These are phyloP conservation scores for Phialocephala subalpina DNA, from an alignment of 2,329 filamentous ascomycete genomes.

Conservation along the genomic window DNA sequence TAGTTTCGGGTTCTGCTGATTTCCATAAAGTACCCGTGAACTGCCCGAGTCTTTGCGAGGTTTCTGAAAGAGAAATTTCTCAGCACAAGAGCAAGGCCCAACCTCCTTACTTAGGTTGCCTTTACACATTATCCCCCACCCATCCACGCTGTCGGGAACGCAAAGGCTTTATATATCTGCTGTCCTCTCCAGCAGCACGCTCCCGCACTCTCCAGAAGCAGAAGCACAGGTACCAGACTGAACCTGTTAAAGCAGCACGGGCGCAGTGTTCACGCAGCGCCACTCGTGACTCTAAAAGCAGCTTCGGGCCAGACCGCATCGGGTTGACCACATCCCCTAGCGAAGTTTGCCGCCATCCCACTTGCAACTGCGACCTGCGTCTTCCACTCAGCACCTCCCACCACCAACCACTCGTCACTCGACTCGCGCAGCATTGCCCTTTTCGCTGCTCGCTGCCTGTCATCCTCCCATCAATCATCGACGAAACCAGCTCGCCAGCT, in stretches of 20 bases:
- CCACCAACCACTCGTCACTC: background rate
- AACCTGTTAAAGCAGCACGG: conserved; percentile 22
- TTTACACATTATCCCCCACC: conserved; percentile 2
- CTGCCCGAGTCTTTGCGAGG: conserved; percentile 12
- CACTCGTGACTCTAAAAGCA: conserved; percentile 21
- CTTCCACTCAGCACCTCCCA: background rate
- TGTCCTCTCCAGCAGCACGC: conserved; percentile 8
- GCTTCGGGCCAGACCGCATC: conserved; percentile 14
- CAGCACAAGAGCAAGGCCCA: conserved; percentile 5
- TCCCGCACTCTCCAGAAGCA: background rate
- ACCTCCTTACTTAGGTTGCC: conserved; percentile 7
- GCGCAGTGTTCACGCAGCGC: background rate
- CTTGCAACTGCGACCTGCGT: too few relatives aligned
- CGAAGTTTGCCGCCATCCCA: too few relatives aligned
- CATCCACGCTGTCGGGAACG: conserved; percentile 1
- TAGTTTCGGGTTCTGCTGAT: conserved; percentile 19
- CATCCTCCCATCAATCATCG: conserved; percentile 13
- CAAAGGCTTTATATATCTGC: conserved; percentile 9
- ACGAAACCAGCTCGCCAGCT: conserved; percentile 24
- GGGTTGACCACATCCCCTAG: background rate
- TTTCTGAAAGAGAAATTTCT: conserved; percentile 21
- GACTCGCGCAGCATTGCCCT: background rate
- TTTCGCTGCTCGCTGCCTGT: conserved; percentile 14
- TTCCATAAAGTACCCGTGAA: conserved; percentile 25
- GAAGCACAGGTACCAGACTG: background rate